These are phyloP conservation scores for Coniella lustricola DNA, from an alignment of 2,329 filamentous ascomycete genomes.

Conservation along the genomic window DNA sequence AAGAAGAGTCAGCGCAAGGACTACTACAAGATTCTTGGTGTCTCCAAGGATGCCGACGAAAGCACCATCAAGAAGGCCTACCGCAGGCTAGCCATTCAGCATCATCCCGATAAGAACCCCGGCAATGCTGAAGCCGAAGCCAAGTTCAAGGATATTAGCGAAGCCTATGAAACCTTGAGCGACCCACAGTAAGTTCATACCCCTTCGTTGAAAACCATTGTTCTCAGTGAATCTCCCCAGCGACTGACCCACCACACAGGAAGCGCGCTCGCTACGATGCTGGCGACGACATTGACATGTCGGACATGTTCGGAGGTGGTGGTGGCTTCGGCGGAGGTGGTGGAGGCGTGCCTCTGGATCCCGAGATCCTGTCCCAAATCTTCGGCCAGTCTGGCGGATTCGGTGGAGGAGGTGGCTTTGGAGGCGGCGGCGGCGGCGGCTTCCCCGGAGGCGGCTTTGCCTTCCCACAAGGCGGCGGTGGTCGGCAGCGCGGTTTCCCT, in stretches of 20 bases:
- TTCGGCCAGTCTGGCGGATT: slow-evolving; percentile 61
- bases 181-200: slow-evolving; percentile 72
- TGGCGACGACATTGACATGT: slow-evolving; percentile 82
- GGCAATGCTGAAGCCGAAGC: slow-evolving; percentile 77
- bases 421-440: slow-evolving; percentile 46
- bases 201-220: background rate
- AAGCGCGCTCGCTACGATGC: slow-evolving; percentile 88
- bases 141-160: slow-evolving; percentile 95
- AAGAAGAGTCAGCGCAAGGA: slow-evolving; percentile 97
- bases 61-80: slow-evolving; percentile 94
- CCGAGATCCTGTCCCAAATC: slow-evolving; percentile 76
- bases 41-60: slow-evolving; percentile 79
- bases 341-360: slow-evolving; percentile 57
- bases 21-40: slow-evolving; percentile 93
- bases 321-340: slow-evolving; percentile 53
- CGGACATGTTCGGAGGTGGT: slow-evolving; percentile 69
- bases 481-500: slow-evolving; percentile 36
- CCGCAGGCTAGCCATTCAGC: slow-evolving; percentile 84
- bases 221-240: too few species aligned
- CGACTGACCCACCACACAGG: slow-evolving; percentile 22
- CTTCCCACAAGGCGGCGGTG: slow-evolving; percentile 39
- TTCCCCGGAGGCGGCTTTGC: slow-evolving; percentile 45
- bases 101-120: slow-evolving; percentile 97
- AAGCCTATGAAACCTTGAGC: slow-evolving; percentile 92
- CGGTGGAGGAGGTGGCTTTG: slow-evolving; percentile 42